Base-by-base conservation (phyloP, 805 yeast species). In the Myxozyma kluyveri region DNA sequence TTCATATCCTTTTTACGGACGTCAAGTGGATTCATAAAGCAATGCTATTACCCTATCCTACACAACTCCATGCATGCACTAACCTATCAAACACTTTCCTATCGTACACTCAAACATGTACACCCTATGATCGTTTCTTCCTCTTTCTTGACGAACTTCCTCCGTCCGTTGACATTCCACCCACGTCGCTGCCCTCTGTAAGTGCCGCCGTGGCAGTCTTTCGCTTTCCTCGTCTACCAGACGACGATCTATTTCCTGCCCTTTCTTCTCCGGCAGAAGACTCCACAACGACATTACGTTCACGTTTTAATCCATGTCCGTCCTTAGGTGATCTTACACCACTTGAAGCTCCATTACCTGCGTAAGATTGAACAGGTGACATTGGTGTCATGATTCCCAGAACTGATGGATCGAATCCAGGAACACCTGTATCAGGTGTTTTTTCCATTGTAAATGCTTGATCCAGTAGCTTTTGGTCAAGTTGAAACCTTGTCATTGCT, bases 351-450 rank as follows among this genome's bases (percentile, higher is more conserved):
- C 29, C 45, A 17, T 37, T 29, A 7, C 9, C 17, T 29, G 42
- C 42, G 7, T 14, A 19, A 21, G 9, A 14, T 14, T 27, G 45
- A 32, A 39, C 35, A 46, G 35, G 37, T 40, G 47, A 41, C 55
- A 47, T 38, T 23, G 50, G 45, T 17, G 61, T 51, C 36, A 50
- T 46, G 41, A 61, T 52, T 21, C 61, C 93, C 62, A 87, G 74
- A 56, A 82, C 78, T 3, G 81, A 70, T 7, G 85, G 71, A 59
- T 84, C 86, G 63, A 86, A 85, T 0, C 91, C 95, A 0, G 90
- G 88, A 14, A 87, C 77, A 1, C 93, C 93, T 49, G 80, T 74
- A 17, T 79, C 75, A 0, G 84, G 77, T 1, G 88, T 82, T 59
- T 77, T 81, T 41, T 83, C 86, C 56, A 87, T 81, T 54, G 73